Percentiles rank a stretch among this genome's conserved stretches.
Evolutionary conservation across 257 asterid genomes (phyloP).

Genomic region (Solanum bulbocastanum): DNA sequence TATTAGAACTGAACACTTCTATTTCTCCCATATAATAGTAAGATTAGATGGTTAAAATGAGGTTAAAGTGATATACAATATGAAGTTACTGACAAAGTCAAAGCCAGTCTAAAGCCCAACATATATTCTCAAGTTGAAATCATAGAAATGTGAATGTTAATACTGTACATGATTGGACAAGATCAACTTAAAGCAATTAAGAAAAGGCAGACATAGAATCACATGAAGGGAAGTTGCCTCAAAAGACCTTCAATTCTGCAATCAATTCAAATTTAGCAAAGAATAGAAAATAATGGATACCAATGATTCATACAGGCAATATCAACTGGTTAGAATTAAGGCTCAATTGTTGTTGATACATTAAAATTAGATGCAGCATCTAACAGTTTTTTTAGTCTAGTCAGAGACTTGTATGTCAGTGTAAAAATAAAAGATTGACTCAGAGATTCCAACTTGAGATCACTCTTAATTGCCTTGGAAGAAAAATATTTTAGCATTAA

Average conservation of each 20-base stretch:
- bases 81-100: neutral
- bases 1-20: neutral
- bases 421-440: neutral
- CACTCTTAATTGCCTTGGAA: neutral
- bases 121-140: neutral
- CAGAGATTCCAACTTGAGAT: neutral
- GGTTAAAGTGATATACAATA: neutral
- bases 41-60: neutral
- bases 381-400: neutral
- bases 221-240: neutral
- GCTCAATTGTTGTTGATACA: neutral
- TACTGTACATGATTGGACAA: neutral
- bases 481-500: neutral
- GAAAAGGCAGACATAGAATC: neutral
- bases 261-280: neutral
- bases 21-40: neutral
- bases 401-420: neutral
- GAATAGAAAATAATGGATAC: neutral
- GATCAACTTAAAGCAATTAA: neutral
- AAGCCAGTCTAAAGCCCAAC: neutral
- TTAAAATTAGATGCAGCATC: neutral
- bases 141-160: neutral
- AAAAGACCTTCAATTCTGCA: neutral
- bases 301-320: neutral
- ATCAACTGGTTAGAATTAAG: neutral